Evolutionary conservation across 2,329 filamentous ascomycete species (phyloP).

Genomic region (Verticillium zaregamsianum): DNA sequence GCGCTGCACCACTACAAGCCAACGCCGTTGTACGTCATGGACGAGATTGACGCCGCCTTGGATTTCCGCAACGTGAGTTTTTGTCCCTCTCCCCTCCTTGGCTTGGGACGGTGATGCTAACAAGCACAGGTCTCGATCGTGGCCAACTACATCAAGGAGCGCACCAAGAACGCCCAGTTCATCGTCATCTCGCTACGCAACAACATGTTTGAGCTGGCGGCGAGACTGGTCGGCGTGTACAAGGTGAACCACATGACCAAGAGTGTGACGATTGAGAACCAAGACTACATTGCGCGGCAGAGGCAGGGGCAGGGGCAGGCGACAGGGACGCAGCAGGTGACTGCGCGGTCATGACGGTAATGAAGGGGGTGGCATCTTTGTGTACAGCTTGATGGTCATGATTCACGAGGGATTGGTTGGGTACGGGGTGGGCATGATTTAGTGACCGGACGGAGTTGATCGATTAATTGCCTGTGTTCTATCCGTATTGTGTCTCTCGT

Average conservation of each 20-base stretch:
- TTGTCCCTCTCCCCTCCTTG: neutral
- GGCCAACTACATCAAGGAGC: conserved; percentile 97
- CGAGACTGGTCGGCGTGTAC: conserved; percentile 92
- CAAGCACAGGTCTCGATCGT: conserved; percentile 80
- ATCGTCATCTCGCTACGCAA: conserved; percentile 97
- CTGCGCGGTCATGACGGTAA: neutral
- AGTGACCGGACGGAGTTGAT: neutral
- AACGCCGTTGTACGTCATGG: conserved; percentile 97
- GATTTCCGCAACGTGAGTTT: conserved; percentile 92
- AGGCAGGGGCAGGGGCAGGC: conserved; percentile 23
- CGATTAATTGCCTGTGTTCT: neutral
- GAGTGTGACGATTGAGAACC: conserved; percentile 84
- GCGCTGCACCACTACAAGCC: conserved; percentile 97
- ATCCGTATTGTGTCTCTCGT: neutral
- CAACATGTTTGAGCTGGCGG: conserved; percentile 99
- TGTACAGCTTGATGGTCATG: conserved; percentile 11
- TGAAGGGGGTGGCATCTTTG: neutral
- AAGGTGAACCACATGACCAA: conserved; percentile 99
- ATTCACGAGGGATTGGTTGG: neutral
- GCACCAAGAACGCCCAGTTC: conserved; percentile 98
- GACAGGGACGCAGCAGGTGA: conserved; percentile 7
- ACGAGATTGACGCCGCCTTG: conserved; percentile 96
- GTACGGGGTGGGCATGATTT: neutral
- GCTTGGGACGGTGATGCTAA: conserved; percentile 4
- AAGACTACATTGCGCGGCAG: conserved; percentile 61